Evolutionary conservation across 2,329 filamentous ascomycete species (phyloP).

Genomic region (Alternaria angustiovoidea): DNA sequence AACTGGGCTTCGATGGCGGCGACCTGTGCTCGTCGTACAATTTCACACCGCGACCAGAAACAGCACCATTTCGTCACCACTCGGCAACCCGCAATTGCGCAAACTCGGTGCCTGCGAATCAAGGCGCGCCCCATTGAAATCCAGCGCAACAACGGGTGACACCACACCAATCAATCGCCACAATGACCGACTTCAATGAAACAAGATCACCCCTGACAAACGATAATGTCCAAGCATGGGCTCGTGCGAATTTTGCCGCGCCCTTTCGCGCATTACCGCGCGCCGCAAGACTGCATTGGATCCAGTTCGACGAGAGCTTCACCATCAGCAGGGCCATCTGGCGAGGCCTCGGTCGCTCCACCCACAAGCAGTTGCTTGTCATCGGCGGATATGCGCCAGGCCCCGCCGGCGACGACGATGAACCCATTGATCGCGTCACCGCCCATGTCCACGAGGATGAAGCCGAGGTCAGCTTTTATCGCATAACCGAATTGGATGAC

Average conservation of each 20-base stretch:
- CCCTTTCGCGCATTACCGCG: conserved; percentile 31
- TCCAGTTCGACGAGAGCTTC: conserved; percentile 37
- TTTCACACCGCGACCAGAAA: conserved; percentile 6
- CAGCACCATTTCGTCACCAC: conserved; percentile 5
- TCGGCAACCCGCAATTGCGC: conserved; percentile 8
- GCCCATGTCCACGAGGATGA: conserved; percentile 40
- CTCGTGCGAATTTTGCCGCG: conserved; percentile 29
- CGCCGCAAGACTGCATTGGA: conserved; percentile 30
- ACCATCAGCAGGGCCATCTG: conserved; percentile 36
- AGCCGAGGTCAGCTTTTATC: conserved; percentile 40
- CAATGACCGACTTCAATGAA: conserved; percentile 40
- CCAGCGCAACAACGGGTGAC: conserved; percentile 13
- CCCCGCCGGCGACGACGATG: conserved; percentile 30
- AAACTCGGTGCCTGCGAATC: conserved; percentile 9
- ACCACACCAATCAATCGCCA: conserved; percentile 16
- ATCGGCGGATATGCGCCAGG: conserved; percentile 42
- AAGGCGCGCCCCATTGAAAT: conserved; percentile 8
- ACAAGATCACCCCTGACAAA: conserved; percentile 35
- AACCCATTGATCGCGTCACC: conserved; percentile 32
- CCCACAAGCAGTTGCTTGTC: conserved; percentile 39
- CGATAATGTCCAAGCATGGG: conserved; percentile 36
- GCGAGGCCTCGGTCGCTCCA: conserved; percentile 35
- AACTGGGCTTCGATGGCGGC: conserved; percentile 17
- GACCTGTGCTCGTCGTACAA: conserved; percentile 11
- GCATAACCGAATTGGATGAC: conserved; percentile 26